These are phyloP conservation scores for Pilatotrama ljubarskyi DNA, from an alignment of 768 basidiomycete species.

Conservation along the genomic window DNA sequence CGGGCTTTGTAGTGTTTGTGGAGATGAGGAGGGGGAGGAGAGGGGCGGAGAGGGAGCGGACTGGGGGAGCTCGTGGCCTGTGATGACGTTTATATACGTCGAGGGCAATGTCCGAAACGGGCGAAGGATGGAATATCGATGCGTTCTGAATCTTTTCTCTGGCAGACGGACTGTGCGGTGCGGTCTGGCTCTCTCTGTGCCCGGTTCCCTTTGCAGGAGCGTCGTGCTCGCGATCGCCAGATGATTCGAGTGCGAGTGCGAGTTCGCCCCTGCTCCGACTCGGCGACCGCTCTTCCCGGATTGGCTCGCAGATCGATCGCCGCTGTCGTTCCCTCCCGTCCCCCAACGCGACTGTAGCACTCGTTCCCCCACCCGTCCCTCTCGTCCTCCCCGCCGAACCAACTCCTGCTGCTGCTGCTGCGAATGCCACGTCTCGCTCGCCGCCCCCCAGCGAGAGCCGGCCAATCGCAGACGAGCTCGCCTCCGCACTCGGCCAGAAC, in stretches of 20 bases:
- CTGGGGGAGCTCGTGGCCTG: conserved; percentile 46
- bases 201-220: neutral
- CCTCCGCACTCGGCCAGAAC: conserved; percentile 7
- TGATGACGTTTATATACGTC: conserved; percentile 65
- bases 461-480: conserved; percentile 17
- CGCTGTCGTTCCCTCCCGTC: conserved; percentile 9
- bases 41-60: conserved; percentile 53
- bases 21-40: conserved; percentile 53
- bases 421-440: neutral
- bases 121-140: conserved; percentile 17
- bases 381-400: neutral
- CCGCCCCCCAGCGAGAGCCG: conserved; percentile 18
- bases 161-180: conserved; percentile 21
- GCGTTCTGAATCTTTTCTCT: too few species aligned
- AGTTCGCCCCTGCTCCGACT: conserved; percentile 6
- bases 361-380: neutral
- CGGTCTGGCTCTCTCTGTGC: conserved; percentile 29
- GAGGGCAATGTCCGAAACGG: conserved; percentile 23
- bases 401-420: neutral
- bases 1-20: conserved; percentile 61
- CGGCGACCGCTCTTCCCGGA: conserved; percentile 47
- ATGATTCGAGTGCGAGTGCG: neutral
- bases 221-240: conserved; percentile 13
- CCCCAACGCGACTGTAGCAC: neutral
- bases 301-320: conserved; percentile 44